Percentiles rank a stretch among this genome's conserved stretches.
Evolutionary conservation across 2,329 filamentous ascomycete genomes (phyloP).

Genomic region (Colletotrichum tofieldiae): DNA sequence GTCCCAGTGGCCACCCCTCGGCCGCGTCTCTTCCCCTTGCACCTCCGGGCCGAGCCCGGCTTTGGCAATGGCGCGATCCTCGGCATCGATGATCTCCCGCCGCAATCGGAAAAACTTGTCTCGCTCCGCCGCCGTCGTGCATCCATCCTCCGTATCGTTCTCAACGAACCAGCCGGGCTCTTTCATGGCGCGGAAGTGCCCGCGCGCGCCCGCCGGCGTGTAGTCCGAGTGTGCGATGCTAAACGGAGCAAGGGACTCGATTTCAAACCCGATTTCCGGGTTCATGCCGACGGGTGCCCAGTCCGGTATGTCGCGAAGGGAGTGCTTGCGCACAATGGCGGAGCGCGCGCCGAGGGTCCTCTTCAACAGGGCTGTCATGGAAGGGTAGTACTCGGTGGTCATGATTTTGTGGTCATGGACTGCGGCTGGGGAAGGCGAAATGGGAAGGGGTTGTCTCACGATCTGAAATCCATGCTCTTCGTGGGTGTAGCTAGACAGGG

Average conservation of each 20-base stretch:
- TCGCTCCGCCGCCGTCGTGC: not conserved
- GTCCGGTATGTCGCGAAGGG: constrained; percentile 23
- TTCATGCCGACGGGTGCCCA: constrained; percentile 27
- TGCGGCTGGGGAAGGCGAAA: constrained; percentile 1
- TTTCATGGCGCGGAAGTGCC: constrained; percentile 31
- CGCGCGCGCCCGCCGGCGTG: constrained; percentile 28
- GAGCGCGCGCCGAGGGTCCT: constrained; percentile 8
- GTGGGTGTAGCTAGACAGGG: constrained; percentile 19
- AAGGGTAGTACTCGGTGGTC: constrained; percentile 15
- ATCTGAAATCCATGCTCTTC: constrained; percentile 28
- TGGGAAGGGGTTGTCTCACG: constrained; percentile 12
- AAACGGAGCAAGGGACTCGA: constrained; percentile 24
- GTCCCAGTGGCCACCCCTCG: constrained; percentile 26
- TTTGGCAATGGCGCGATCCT: not conserved
- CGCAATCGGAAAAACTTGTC: not conserved
- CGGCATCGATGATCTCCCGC: not conserved
- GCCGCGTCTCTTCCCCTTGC: not conserved
- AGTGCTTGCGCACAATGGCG: constrained; percentile 28
- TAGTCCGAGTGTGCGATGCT: constrained; percentile 33
- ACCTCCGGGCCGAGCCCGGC: constrained; percentile 19
- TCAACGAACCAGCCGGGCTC: not conserved
- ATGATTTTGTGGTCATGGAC: constrained; percentile 25
- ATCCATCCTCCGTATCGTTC: not conserved
- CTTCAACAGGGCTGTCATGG: constrained; percentile 21
- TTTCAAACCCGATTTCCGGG: constrained; percentile 23